Conservation (phyloP, 495 filamentous ascomycete species). For the Hapsidospora chrysogenum region DNA sequence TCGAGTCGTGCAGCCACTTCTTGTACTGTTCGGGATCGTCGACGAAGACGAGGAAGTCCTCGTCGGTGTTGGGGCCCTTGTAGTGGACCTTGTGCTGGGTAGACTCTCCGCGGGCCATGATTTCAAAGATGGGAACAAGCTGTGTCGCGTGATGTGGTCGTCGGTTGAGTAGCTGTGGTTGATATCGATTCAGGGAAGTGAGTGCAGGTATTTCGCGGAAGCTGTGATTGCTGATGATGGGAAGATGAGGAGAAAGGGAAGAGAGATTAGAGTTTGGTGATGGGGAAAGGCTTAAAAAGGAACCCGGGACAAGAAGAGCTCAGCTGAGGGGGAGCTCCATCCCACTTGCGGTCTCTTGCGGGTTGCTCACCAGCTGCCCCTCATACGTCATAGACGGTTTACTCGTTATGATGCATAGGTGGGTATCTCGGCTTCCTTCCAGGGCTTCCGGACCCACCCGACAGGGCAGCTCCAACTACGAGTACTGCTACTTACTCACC, state of each 20-base stretch:
- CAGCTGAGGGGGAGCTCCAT: no score
- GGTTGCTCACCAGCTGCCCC: no score
- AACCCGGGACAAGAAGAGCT: no score
- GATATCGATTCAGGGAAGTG: not conserved
- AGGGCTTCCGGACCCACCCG: no score
- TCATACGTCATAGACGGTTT: no score
- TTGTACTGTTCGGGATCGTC: slow-evolving; percentile 54
- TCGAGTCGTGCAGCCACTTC: slow-evolving; percentile 72
- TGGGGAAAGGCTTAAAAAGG: no score
- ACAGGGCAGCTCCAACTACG: no score
- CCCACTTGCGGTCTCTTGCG: no score
- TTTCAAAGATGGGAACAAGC: slow-evolving; percentile 17
- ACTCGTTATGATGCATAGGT: no score
- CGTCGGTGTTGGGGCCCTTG: slow-evolving; percentile 66
- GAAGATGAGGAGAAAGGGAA: not conserved
- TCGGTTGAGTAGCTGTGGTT: slow-evolving; percentile 1
- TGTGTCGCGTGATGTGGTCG: slow-evolving; percentile 7
- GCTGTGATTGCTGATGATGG: not conserved
- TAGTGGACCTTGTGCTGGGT: slow-evolving; percentile 68
- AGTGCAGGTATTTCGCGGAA: not conserved
- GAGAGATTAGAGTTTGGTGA: no score
- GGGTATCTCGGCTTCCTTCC: no score
- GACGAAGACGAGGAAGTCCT: slow-evolving; percentile 78
- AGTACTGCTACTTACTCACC: no score
- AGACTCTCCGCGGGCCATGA: slow-evolving; percentile 68